Percentiles rank a stretch among this genome's conserved stretches.
phyloP scores from a whole-genome alignment of 2,329 filamentous ascomycete species.

The Ceratocystis destructans region DNA sequence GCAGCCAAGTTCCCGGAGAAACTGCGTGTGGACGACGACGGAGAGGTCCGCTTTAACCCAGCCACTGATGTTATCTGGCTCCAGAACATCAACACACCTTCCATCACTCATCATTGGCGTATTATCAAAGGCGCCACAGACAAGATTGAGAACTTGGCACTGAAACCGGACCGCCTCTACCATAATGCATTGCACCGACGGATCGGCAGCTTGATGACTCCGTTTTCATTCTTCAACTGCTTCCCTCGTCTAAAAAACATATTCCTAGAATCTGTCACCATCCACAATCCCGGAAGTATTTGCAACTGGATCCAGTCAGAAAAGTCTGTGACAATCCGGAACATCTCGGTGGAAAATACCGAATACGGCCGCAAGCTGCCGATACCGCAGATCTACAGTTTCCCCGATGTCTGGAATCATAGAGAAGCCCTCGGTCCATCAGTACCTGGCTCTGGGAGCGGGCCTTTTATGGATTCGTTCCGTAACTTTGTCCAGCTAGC shows the following conservation, averaged over 20 bases:
- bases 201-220: not conserved
- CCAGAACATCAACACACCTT: not conserved
- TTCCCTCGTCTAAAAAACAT: constrained; percentile 14
- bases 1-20: not conserved
- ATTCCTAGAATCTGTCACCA: constrained; percentile 3
- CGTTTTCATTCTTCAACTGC: constrained; percentile 6
- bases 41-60: constrained; percentile 9
- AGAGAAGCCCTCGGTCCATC: not conserved
- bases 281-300: not conserved
- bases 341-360: constrained; percentile 2
- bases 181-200: not conserved
- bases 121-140: not conserved
- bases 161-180: not conserved
- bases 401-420: constrained; percentile 9
- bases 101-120: not conserved
- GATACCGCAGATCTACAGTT: not conserved
- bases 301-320: constrained; percentile 13
- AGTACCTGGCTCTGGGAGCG: constrained; percentile 7
- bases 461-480: not conserved
- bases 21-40: not conserved
- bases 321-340: constrained; percentile 8
- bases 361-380: not conserved
- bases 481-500: constrained; percentile 1
- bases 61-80: constrained; percentile 12
- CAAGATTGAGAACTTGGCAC: constrained; percentile 14